Evolutionary conservation across 2,329 filamentous ascomycete species (phyloP), one percentile per base, ranked within the genome.

Genomic region (Cladophialophora carrionii): DNA sequence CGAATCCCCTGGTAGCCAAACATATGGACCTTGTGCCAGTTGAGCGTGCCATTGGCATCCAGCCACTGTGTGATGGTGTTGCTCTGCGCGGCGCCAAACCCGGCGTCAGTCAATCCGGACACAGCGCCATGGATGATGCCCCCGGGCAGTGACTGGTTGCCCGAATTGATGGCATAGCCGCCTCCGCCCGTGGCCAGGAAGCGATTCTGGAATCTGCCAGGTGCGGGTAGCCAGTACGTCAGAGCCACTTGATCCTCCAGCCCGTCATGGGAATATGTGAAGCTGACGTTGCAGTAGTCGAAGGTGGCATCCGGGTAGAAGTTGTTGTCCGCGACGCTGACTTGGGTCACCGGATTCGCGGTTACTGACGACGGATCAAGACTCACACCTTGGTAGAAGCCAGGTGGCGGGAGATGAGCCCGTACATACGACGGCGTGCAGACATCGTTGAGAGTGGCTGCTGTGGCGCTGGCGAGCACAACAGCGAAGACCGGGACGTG

Each of bases 1-100:
- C 80, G 79, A 1, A 84, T 74, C 0, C 80, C 83, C 66, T 81
- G 76, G 74, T 85, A 85, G 0, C 75, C 78, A 60, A 84, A 85
- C 76, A 81, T 82, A 73, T 81, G 78, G 2, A 79, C 75, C 1
- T 79, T 74, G 37, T 85, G 77, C 75, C 78, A 84, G 72, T 85
- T 83, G 69, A 83, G 65, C 3, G 78, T 79, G 4, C 78, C 77
- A 56, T 80, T 78, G 10, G 74, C 76, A 9, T 77, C 63, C 1
- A 80, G 73, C 31, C 57, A 60, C 20, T 60, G 57, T 6, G 57
- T 60, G 20, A 60, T 51, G 3, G 57, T 60, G 22, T 60, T 53
- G 32, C 46, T 41, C 48, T 60, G 57, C 10, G 57, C 57, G n/a
- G 57, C 59, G 20, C 59, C 82, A 68, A 83, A 84, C 1, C 83